phyloP scores from a whole-genome alignment of 352 stramenopile genomes.

The Pythium myriotylum region DNA sequence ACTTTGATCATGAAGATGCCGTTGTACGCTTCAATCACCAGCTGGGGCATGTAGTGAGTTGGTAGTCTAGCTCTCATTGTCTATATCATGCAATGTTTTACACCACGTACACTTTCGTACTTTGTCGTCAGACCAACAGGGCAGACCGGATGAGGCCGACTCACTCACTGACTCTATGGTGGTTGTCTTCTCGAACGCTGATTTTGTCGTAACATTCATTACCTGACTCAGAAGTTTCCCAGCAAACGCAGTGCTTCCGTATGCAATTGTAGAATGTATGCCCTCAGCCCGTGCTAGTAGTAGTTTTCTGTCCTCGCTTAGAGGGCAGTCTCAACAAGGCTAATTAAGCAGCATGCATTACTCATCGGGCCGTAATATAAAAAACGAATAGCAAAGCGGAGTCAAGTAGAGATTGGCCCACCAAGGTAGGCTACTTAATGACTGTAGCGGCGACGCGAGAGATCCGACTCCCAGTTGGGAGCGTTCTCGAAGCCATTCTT shows the following conservation, averaged over 20 bases:
- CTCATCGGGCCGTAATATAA: background rate
- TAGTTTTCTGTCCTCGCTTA: background rate
- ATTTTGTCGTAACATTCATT: too few relatives aligned
- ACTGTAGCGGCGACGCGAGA: slow-evolving; percentile 29
- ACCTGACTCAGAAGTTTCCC: too few relatives aligned
- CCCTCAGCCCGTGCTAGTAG: background rate
- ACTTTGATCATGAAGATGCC: slow-evolving; percentile 25
- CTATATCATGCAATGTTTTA: too few relatives aligned
- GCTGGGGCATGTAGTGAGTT: background rate
- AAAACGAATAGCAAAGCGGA: background rate
- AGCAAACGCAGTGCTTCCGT: too few relatives aligned
- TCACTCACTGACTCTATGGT: too few relatives aligned
- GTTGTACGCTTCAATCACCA: slow-evolving; percentile 6
- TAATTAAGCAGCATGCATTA: too few relatives aligned
- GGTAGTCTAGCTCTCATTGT: too few relatives aligned
- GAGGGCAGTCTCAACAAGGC: too few relatives aligned
- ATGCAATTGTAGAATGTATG: background rate
- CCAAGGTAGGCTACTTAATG: slow-evolving; percentile 3
- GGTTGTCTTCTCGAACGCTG: too few relatives aligned
- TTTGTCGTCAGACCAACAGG: too few relatives aligned
- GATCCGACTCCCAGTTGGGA: slow-evolving; percentile 54
- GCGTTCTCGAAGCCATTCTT: slow-evolving; percentile 74
- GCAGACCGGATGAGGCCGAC: too few relatives aligned
- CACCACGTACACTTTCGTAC: too few relatives aligned
- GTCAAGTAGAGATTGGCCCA: background rate